These are phyloP conservation scores for Dorcoceras hygrometricum DNA, from an alignment of 257 asterid species.

Conservation along the genomic window DNA sequence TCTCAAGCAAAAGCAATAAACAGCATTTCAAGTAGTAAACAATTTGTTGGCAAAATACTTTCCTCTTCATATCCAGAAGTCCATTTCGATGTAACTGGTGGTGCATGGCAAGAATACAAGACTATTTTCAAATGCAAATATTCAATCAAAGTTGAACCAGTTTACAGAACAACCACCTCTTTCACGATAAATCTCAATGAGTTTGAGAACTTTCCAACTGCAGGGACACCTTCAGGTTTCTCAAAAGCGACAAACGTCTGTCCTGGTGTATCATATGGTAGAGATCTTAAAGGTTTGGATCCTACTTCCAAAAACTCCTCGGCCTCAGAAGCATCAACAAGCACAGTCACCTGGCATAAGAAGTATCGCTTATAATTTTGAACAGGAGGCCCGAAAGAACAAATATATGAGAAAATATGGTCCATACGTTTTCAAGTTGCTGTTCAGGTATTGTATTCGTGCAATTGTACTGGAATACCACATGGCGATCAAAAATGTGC, in stretches of 20 bases:
- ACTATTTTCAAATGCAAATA: background rate
- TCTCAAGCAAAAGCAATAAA: background rate
- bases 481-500: conserved; percentile 84
- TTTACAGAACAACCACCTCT: conserved; percentile 56
- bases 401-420: conserved; percentile 3
- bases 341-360: conserved; percentile 67
- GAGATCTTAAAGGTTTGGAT: conserved; percentile 70
- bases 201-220: conserved; percentile 90
- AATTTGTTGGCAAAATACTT: background rate
- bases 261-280: conserved; percentile 87
- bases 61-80: background rate
- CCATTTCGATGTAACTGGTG: background rate
- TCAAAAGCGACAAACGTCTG: conserved; percentile 94
- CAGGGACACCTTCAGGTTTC: conserved; percentile 89
- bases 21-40: background rate
- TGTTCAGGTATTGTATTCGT: conserved; percentile 94
- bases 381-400: conserved; percentile 6
- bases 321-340: conserved; percentile 96
- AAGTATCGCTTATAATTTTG: conserved; percentile 19
- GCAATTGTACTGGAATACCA: conserved; percentile 97
- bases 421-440: conserved; percentile 78
- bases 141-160: background rate
- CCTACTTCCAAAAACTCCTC: conserved; percentile 93
- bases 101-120: conserved; percentile 4
- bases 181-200: conserved; percentile 76